phyloP scores from a whole-genome alignment of 2,329 filamentous ascomycete species.

The Rutstroemia sydowiana region DNA sequence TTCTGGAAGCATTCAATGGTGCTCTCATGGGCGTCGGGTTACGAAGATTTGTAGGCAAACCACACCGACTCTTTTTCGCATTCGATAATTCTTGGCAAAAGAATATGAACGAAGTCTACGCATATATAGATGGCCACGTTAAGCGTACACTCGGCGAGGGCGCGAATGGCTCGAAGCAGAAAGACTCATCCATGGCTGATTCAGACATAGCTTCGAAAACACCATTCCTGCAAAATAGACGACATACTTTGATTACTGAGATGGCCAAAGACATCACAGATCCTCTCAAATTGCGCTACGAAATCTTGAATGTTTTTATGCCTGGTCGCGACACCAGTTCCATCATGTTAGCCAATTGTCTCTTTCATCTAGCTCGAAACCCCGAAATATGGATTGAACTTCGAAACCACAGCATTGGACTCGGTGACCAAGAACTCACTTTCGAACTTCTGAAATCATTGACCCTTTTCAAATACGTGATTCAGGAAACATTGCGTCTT shows the following conservation, averaged over 20 bases:
- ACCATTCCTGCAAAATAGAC: slow-evolving; percentile 18
- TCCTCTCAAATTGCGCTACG: slow-evolving; percentile 29
- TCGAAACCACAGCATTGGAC: slow-evolving; percentile 35
- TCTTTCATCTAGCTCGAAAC: slow-evolving; percentile 38
- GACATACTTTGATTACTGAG: slow-evolving; percentile 50
- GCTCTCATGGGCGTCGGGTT: background rate
- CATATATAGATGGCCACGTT: slow-evolving; percentile 41
- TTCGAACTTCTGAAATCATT: slow-evolving; percentile 15
- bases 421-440: slow-evolving; percentile 9
- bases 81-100: slow-evolving; percentile 1
- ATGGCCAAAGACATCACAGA: slow-evolving; percentile 40
- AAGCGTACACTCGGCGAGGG: slow-evolving; percentile 27
- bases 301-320: slow-evolving; percentile 43
- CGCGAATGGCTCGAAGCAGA: slow-evolving; percentile 19
- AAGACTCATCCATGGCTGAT: slow-evolving; percentile 16
- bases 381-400: slow-evolving; percentile 34
- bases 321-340: slow-evolving; percentile 51
- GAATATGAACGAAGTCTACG: slow-evolving; percentile 31
- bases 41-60: background rate
- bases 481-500: slow-evolving; percentile 37
- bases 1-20: background rate
- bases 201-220: slow-evolving; percentile 9
- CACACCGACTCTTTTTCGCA: background rate
- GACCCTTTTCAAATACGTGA: slow-evolving; percentile 38
- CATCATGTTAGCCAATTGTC: slow-evolving; percentile 38